A percentile compares a stretch with the other conserved stretches of the same genome.
Evolutionary conservation across 257 asterid species (phyloP).

Genomic region (Leonotis leonurus): DNA sequence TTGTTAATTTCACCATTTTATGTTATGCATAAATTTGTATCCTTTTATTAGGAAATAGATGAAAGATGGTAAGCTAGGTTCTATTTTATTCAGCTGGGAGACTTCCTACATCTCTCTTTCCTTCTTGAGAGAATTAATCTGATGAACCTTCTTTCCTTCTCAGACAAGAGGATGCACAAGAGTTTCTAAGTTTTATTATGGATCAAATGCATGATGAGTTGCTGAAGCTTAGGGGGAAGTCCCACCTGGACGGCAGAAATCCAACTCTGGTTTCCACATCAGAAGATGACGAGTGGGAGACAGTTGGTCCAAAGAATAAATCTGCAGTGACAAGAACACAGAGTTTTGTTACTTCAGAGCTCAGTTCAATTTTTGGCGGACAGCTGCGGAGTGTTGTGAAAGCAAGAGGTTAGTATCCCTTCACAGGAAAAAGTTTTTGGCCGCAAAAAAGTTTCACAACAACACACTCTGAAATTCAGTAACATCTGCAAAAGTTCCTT

Average conservation of each 20-base stretch:
- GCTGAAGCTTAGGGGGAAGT: conserved; percentile 69
- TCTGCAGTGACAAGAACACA: conserved; percentile 93
- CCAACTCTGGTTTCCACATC: conserved; percentile 54
- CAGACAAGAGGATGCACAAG: conserved; percentile 99
- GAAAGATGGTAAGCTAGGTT: neutral
- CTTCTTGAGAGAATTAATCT: neutral
- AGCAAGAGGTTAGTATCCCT: conserved; percentile 45
- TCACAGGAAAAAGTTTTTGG: neutral
- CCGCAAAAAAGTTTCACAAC: neutral
- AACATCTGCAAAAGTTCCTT: neutral
- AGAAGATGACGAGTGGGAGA: conserved; percentile 97
- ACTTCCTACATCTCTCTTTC: neutral
- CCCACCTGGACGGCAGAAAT: conserved; percentile 44
- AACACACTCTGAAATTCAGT: neutral
- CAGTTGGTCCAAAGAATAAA: conserved; percentile 94
- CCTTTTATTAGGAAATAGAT: neutral
- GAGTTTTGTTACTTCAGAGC: conserved; percentile 62
- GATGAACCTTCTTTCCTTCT: neutral
- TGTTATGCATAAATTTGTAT: neutral
- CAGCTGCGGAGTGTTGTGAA: conserved; percentile 72
- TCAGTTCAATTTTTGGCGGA: conserved; percentile 80
- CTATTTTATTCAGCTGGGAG: conserved; percentile 2
- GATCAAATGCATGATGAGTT: conserved; percentile 93
- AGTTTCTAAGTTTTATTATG: conserved; percentile 73
- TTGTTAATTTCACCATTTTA: neutral